Conservation (phyloP, 2,329 filamentous ascomycete species). For the Phaeosphaeriaceae sp. region DNA sequence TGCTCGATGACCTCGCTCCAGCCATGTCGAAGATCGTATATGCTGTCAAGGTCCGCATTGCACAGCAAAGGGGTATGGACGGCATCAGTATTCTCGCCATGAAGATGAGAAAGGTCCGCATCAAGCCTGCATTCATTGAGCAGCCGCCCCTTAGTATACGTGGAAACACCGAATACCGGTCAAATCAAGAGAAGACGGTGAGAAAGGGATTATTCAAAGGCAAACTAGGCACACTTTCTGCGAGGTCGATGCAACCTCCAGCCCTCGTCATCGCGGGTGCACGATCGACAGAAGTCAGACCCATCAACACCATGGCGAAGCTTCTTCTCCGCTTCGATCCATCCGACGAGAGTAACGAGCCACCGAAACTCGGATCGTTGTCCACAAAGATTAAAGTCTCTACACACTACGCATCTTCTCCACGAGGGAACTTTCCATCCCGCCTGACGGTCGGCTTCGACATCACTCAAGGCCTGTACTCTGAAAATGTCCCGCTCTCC, state of each 20-base stretch:
- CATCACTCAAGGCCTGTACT: constrained; percentile 60
- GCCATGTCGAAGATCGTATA: constrained; percentile 69
- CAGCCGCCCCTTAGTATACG: constrained; percentile 64
- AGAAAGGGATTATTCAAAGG: constrained; percentile 66
- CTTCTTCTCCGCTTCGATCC: constrained; percentile 69
- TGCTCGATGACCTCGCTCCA: constrained; percentile 68
- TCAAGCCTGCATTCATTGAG: constrained; percentile 66
- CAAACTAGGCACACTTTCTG: constrained; percentile 64
- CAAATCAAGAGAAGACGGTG: constrained; percentile 66
- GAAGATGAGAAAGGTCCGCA: constrained; percentile 62
- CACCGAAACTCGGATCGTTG: constrained; percentile 62
- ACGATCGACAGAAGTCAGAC: constrained; percentile 45
- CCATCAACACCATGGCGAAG: constrained; percentile 62
- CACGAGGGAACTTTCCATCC: constrained; percentile 59
- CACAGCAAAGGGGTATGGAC: constrained; percentile 49
- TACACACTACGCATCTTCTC: constrained; percentile 63
- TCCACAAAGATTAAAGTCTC: constrained; percentile 63
- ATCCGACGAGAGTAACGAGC: constrained; percentile 53
- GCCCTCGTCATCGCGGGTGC: constrained; percentile 59
- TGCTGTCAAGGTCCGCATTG: constrained; percentile 58
- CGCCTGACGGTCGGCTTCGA: constrained; percentile 52
- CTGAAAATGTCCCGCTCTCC: constrained; percentile 61
- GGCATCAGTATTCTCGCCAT: constrained; percentile 56
- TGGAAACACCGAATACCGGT: constrained; percentile 57
- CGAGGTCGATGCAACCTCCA: constrained; percentile 65